Base-by-base conservation (phyloP, 805 yeast genomes). In the Saccharomycopsis sp. region DNA sequence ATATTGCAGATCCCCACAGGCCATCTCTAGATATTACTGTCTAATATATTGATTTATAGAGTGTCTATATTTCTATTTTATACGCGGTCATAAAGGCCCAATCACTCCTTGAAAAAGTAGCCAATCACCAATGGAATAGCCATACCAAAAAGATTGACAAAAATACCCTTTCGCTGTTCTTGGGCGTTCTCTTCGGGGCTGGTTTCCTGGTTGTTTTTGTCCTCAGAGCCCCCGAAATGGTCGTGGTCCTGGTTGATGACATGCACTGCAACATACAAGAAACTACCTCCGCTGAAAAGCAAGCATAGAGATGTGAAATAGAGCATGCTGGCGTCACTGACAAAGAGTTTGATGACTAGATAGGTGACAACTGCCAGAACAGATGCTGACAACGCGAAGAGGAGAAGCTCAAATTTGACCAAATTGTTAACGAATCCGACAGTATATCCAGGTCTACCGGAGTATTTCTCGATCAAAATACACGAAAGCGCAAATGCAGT, bases 201-300 rank as follows among this genome's bases (percentile, higher is more conserved):
- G 34, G 34, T n/a, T 25, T 17, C 17, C 53, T 34, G 20, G 34
- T 3, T 15, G 20, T 50, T 14, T 25, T 35, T 50, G 34, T 64
- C 57, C 23, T 50, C 60, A 15, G 41, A 56, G 14, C 58, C 64
- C 15, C 38, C 59, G 14, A 53, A 63, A 47, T 38, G 54, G 15
- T 52, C 41, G 23, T 53, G 54, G 54, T 64, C 47, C 20, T 78
- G 80, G 54, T 74, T 70, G 73, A 84, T 75, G 2, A 86, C 81
- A 65, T 87, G 89, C 63, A 82, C 74, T 9, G 89, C 87, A 41
- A 87, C 89, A 64, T 79, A 87, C 24, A 86, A 67, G 65, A 87
- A 87, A 0, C 90, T 83, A 7, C 94, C 94, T 7, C 87, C 89
- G 59, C 86, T 79, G 64, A 85, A 81, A 2, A 85, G 70, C 52